Evolutionary conservation across 164 flowering plant genomes (phyloP), one percentile per base, ranked within the genome.

Genomic region (Vitis rupestris): DNA sequence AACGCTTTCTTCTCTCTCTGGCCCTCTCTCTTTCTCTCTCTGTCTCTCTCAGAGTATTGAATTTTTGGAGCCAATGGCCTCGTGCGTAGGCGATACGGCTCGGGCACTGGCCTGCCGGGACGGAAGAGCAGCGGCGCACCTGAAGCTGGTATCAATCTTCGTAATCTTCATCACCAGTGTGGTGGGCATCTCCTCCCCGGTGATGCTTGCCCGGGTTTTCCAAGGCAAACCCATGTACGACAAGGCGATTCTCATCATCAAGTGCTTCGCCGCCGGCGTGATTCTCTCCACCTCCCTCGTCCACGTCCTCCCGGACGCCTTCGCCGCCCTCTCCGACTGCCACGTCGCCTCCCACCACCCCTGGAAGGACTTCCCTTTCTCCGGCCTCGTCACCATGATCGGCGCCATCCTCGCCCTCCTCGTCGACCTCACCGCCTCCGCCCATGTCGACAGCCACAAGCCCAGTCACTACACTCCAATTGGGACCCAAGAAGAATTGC

Each of bases 211-310:
- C 2, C 81, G 84, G 0, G 47, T 65, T 2, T 87, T 90, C 70
- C 88, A 84, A 8, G 88, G 88, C 44, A 82, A 82, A 44, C 84
- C 91, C 12, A 19, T 47, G 2, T 86, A 87, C 78, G 86, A 85
- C 65, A 82, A 80, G 59, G 84, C 82, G 1, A 59, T 74, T 0
- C 77, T 88, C 0, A 8, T 84, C n/a, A 86, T 90, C 81, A 90
- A 90, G 77, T 88, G 93, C 83, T 90, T 88, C 80, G 96, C 96
- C 9, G 96, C 96, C 31, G 96, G 96, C 2, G 96, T 90, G 3
- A 88, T 90, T 37, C 86, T 90, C 56, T 83, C 93, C 59, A 90
- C 95, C 59, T 87, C 93, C 10, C 84, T 90, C 17, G 93, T 90
- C 66, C 95, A 90, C 74, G 95, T 90, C 49, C 85, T 88, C 53